Evolutionary conservation across 306 rosid species (phyloP), one percentile per base, ranked within the genome.

Genomic region (Luffa acutangula): DNA sequence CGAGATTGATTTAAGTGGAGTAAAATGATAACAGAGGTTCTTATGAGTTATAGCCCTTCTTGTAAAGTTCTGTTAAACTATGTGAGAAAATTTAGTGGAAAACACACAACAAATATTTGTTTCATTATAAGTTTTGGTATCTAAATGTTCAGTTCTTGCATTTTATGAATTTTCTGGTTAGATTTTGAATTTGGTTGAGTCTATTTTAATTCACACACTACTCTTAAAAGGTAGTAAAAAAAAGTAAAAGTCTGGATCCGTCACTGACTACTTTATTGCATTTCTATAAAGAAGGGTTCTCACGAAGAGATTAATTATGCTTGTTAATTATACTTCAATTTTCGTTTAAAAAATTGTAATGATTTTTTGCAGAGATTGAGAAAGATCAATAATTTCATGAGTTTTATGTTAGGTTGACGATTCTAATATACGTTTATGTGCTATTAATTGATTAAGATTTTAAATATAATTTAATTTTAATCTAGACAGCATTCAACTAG

Each of bases 231-330:
- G n/a, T n/a, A n/a, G n/a, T n/a, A n/a, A n/a, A n/a, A n/a, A n/a
- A n/a, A n/a, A n/a, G n/a, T n/a, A n/a, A n/a, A n/a, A n/a, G n/a
- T n/a, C n/a, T n/a, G n/a, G n/a, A n/a, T n/a, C n/a, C n/a, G n/a
- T n/a, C n/a, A n/a, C n/a, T n/a, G n/a, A n/a, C 31, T 25, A 25
- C 31, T 25, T 25, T 25, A 25, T 79, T 51, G 82, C 82, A 18
- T 66, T 58, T 76, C 53, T 11, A 15, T 87, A 3, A 80, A 87
- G 78, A 78, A 13, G 5, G 85, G 86, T 49, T 87, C 84, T 46
- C 15, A 78, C 13, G 78, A 75, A 74, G 87, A 84, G 74, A 78
- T 53, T 15, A 70, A 80, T 31, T 43, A 63, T 59, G 80, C 86
- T 52, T 13, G 53, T 78, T 46, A 84, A 71, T 8, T 45, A 3